phyloP scores from a whole-genome alignment of 257 asterid species.

The Knoxia roxburghii region DNA sequence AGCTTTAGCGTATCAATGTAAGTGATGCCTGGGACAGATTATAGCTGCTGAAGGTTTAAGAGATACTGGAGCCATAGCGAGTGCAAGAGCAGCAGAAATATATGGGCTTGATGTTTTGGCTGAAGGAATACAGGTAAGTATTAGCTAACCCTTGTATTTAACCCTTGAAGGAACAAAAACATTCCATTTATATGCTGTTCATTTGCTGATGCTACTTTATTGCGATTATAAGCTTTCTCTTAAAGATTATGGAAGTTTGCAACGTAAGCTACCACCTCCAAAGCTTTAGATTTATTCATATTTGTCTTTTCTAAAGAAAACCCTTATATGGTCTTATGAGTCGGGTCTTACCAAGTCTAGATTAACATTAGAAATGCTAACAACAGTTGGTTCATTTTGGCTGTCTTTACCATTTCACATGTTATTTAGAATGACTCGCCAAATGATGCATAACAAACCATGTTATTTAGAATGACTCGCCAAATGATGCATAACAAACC shows the following conservation, averaged over 20 bases:
- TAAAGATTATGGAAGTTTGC: background rate
- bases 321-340: background rate
- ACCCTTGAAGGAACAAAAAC: background rate
- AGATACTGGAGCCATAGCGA: constrained; percentile 84
- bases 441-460: too few species aligned
- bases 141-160: constrained; percentile 2
- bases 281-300: too few species aligned
- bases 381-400: background rate
- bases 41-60: constrained; percentile 56
- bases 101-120: constrained; percentile 87
- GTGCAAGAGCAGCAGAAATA: constrained; percentile 78
- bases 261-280: background rate
- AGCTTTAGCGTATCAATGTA: constrained; percentile 3
- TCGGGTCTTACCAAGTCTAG: background rate
- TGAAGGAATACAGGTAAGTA: constrained; percentile 66
- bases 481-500: background rate
- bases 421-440: too few species aligned
- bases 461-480: background rate
- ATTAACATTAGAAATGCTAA: too few species aligned
- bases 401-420: background rate
- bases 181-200: background rate
- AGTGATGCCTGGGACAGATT: constrained; percentile 46
- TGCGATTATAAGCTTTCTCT: background rate
- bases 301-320: too few species aligned
- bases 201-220: background rate